These are phyloP conservation scores for Agrocybe chaxingu DNA, from an alignment of 768 basidiomycete species.

Conservation along the genomic window DNA sequence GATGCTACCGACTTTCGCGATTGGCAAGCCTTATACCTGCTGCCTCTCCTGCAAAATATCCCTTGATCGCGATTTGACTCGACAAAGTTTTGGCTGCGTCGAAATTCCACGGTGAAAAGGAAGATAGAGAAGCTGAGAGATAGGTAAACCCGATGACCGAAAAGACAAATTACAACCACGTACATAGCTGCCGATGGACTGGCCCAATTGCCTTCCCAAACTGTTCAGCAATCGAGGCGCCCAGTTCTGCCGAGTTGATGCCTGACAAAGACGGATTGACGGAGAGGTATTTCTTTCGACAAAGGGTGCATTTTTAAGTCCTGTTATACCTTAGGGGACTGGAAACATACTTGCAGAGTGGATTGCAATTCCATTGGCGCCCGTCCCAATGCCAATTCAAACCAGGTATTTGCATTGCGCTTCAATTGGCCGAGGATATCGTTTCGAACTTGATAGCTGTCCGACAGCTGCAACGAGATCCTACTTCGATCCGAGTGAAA, in stretches of 20 bases:
- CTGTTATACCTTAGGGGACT: neutral
- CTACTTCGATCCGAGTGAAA: constrained; percentile 77
- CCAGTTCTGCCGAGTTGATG: constrained; percentile 82
- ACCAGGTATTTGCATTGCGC: constrained; percentile 76
- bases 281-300: constrained; percentile 81
- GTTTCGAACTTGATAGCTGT: constrained; percentile 82
- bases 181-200: constrained; percentile 73
- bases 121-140: constrained; percentile 48
- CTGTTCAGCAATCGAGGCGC: constrained; percentile 84
- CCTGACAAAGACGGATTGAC: constrained; percentile 65
- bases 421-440: constrained; percentile 78
- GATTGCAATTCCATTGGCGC: constrained; percentile 93
- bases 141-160: constrained; percentile 4
- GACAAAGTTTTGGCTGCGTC: constrained; percentile 82
- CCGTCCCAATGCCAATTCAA: constrained; percentile 79
- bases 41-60: constrained; percentile 86
- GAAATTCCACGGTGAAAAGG: constrained; percentile 60
- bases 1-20: constrained; percentile 46
- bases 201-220: constrained; percentile 82
- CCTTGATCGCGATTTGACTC: constrained; percentile 86
- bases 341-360: constrained; percentile 70
- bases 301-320: constrained; percentile 1
- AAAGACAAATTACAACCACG: constrained; percentile 15
- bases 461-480: constrained; percentile 77
- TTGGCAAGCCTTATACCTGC: constrained; percentile 75